These are phyloP conservation scores for Stephania cephalantha DNA, from an alignment of 164 flowering plant species.

Conservation along the genomic window DNA sequence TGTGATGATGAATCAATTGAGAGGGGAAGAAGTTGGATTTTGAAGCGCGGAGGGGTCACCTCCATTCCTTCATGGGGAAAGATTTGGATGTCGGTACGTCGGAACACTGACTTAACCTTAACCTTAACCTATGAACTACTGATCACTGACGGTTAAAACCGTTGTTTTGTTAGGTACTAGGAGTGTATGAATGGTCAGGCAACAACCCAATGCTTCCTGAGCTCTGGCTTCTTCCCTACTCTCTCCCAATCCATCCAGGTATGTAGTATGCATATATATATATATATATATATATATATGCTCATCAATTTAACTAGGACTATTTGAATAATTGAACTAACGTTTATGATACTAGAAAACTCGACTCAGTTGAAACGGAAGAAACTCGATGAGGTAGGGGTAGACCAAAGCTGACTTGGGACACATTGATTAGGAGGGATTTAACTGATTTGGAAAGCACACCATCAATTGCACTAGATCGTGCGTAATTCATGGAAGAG, in stretches of 20 bases:
- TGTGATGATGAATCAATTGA: neutral
- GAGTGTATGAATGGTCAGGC: conserved; percentile 59
- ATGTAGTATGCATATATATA: neutral
- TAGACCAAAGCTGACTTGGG: no score
- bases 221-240: conserved; percentile 26
- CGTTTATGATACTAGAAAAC: no score
- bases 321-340: no score
- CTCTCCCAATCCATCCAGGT: conserved; percentile 53
- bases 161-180: conserved; percentile 34
- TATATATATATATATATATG: neutral
- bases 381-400: no score
- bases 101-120: neutral
- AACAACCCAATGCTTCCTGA: conserved; percentile 35
- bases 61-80: conserved; percentile 13
- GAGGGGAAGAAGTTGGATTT: conserved; percentile 6
- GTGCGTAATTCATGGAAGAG: no score
- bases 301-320: no score
- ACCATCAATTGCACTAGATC: no score
- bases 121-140: no score
- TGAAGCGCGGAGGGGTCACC: conserved; percentile 6
- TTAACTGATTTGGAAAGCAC: no score
- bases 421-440: no score
- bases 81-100: neutral
- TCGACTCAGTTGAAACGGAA: no score
- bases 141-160: no score